Percentiles rank a stretch among this genome's conserved stretches.
Evolutionary conservation across 345 rosid genomes (phyloP).

Genomic region (Hirschfeldia incana): DNA sequence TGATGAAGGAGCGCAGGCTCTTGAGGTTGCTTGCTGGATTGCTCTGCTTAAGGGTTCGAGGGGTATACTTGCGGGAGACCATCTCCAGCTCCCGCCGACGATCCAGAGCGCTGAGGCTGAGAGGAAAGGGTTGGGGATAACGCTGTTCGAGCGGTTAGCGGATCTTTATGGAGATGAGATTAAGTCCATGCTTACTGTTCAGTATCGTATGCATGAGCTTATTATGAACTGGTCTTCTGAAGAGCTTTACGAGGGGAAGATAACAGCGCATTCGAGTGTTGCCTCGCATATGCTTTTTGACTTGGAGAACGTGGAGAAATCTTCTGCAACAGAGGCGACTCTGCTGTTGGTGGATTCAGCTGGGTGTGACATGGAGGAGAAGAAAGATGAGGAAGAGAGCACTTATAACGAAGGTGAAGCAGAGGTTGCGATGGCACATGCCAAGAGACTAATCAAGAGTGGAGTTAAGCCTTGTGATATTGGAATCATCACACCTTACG

Average conservation of each 20-base stretch:
- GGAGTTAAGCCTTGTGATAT: conserved; percentile 88
- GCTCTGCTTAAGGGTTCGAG: conserved; percentile 87
- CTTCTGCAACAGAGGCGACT: conserved; percentile 80
- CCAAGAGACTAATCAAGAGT: conserved; percentile 67
- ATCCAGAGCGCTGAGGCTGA: conserved; percentile 94
- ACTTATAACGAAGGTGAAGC: conserved; percentile 95
- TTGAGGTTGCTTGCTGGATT: conserved; percentile 97
- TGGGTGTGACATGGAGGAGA: conserved; percentile 99
- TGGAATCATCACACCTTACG: conserved; percentile 93
- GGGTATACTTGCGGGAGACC: conserved; percentile 94
- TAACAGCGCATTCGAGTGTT: conserved; percentile 83
- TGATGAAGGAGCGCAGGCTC: conserved; percentile 99
- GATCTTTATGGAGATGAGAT: conserved; percentile 78
- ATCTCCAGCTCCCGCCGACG: conserved; percentile 97
- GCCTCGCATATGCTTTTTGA: conserved; percentile 84
- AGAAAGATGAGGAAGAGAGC: conserved; percentile 98
- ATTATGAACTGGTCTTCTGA: conserved; percentile 96
- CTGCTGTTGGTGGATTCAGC: conserved; percentile 81
- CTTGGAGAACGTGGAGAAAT: conserved; percentile 63
- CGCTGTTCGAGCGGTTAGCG: conserved; percentile 91
- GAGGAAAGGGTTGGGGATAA: conserved; percentile 87
- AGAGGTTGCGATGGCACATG: conserved; percentile 89
- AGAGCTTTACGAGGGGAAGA: conserved; percentile 79
- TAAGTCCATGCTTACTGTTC: conserved; percentile 88
- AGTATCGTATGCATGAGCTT: conserved; percentile 97